These are phyloP conservation scores for Cladobotryum protrusum DNA, from an alignment of 2,329 filamentous ascomycete genomes.

Conservation along the genomic window DNA sequence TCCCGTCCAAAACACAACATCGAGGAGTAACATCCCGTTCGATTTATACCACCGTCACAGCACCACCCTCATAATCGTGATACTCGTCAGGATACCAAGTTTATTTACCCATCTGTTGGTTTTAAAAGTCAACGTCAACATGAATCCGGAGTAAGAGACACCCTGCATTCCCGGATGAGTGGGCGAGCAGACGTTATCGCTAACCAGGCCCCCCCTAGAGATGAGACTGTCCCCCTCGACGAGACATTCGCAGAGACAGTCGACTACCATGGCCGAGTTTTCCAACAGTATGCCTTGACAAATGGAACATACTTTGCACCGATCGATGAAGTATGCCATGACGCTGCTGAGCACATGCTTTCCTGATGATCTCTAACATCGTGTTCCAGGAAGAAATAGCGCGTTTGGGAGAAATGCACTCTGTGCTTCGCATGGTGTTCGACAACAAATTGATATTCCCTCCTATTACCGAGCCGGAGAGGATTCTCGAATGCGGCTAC, in stretches of 20 bases:
- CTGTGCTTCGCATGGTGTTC: constrained; percentile 57
- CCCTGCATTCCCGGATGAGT: constrained; percentile 2
- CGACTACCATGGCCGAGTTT: constrained; percentile 55
- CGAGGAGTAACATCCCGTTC: constrained; percentile 12
- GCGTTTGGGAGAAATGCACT: constrained; percentile 57
- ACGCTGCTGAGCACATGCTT: background rate
- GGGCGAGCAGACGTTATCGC: background rate
- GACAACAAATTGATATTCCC: constrained; percentile 64
- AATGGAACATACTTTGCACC: constrained; percentile 62
- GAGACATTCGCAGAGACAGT: constrained; percentile 53
- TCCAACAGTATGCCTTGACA: constrained; percentile 60
- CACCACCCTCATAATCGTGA: constrained; percentile 5
- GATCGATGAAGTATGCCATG: constrained; percentile 58
- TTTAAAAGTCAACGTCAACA: constrained; percentile 7
- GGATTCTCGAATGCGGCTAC: constrained; percentile 66
- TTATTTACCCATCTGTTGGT: background rate
- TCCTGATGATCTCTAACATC: background rate
- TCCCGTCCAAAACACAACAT: constrained; percentile 5
- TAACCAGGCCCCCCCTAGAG: constrained; percentile 26
- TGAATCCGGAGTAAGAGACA: constrained; percentile 28
- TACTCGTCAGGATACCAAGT: background rate
- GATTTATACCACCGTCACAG: constrained; percentile 12
- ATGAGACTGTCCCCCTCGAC: constrained; percentile 49
- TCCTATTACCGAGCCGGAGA: constrained; percentile 50
- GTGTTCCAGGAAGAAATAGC: constrained; percentile 57